phyloP scores from a whole-genome alignment of 1,284 basidiomycete species.

The Trametes versicolor region DNA sequence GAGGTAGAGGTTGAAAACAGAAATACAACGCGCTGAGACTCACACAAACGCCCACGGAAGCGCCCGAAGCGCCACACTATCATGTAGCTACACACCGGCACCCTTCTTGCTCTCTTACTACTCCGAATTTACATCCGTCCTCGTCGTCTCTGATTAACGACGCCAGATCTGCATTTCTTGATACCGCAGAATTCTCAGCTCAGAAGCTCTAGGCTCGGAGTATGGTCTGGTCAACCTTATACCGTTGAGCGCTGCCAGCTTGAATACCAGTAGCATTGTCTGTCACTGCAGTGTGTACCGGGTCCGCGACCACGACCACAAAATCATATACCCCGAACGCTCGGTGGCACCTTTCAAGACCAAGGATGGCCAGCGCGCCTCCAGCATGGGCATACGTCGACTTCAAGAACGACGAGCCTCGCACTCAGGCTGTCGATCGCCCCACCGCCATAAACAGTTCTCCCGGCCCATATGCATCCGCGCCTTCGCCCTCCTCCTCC shows the following conservation, averaged over 20 bases:
- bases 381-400: constrained; percentile 22
- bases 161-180: no score
- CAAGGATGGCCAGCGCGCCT: constrained; percentile 8
- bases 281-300: no score
- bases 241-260: not conserved
- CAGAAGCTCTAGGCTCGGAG: no score
- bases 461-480: not conserved
- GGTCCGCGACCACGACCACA: not conserved
- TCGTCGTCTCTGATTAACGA: no score
- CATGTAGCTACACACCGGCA: no score
- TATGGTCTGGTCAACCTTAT: not conserved
- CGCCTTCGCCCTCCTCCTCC: not conserved
- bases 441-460: constrained; percentile 14
- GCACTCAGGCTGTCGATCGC: constrained; percentile 4
- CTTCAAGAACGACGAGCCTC: constrained; percentile 14
- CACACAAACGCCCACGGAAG: not conserved
- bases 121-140: no score
- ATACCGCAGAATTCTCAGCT: no score
- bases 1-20: constrained; percentile 14
- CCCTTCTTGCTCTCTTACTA: no score
- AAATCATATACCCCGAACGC: no score
- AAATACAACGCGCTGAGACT: not conserved
- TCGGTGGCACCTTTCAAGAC: no score
- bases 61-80: no score
- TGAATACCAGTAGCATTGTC: no score